Evolutionary conservation across 1,284 basidiomycete species (phyloP).

Genomic region (Trametes pubescens): DNA sequence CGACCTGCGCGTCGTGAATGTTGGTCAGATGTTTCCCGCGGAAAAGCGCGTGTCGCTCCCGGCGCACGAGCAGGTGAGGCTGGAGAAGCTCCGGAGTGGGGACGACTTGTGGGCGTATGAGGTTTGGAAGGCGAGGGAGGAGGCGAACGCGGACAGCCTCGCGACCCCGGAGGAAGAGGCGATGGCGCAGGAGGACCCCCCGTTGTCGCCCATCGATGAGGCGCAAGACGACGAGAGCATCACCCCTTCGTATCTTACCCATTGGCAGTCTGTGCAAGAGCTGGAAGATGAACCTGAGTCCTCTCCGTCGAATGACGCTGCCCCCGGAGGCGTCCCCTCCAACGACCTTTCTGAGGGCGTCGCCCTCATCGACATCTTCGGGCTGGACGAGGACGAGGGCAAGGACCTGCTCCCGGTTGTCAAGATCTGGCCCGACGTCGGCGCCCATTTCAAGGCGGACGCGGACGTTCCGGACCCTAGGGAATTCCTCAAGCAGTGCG

Average conservation of each 20-base stretch:
- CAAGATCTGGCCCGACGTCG: background rate
- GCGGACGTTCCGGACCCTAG: background rate
- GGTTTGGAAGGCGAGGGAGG: too few relatives aligned
- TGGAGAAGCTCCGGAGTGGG: background rate
- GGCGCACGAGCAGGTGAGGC: background rate
- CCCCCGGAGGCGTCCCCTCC: too few relatives aligned
- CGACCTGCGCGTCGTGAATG: constrained; percentile 15
- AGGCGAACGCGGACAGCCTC: too few relatives aligned
- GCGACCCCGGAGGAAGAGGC: too few relatives aligned
- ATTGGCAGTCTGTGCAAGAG: too few relatives aligned
- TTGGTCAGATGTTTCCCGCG: background rate
- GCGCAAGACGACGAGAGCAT: too few relatives aligned
- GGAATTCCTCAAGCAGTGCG: background rate
- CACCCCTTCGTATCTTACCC: too few relatives aligned
- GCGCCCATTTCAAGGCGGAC: background rate
- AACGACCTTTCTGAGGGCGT: background rate
- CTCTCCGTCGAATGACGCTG: too few relatives aligned
- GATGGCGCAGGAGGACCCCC: too few relatives aligned
- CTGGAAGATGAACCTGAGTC: too few relatives aligned
- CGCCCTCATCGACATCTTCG: background rate
- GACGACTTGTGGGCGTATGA: background rate
- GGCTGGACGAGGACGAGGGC: background rate
- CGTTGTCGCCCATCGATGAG: too few relatives aligned
- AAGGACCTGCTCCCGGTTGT: background rate
- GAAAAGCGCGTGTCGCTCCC: background rate